phyloP scores from a whole-genome alignment of 2,329 filamentous ascomycete species.

The Monosporascus sp. region DNA sequence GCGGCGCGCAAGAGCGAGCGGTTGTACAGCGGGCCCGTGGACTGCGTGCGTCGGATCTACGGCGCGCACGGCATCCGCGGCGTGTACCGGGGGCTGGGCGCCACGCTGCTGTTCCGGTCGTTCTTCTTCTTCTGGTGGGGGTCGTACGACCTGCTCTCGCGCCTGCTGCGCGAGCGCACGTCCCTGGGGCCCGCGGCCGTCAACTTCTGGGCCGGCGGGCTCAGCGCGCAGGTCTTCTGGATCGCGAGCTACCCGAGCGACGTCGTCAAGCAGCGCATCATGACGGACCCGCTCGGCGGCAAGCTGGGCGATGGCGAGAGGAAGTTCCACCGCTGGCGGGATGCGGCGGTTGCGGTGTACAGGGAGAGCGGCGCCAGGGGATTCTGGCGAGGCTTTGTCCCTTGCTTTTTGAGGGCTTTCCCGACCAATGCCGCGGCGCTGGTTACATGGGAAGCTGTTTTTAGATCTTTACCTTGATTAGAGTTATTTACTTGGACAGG shows the following conservation, averaged over 20 bases:
- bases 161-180: slow-evolving; percentile 61
- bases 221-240: slow-evolving; percentile 95
- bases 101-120: slow-evolving; percentile 81
- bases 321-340: slow-evolving; percentile 69
- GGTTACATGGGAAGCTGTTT: slow-evolving; percentile 87
- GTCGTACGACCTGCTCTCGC: slow-evolving; percentile 82
- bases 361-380: slow-evolving; percentile 70
- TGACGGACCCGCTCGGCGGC: slow-evolving; percentile 86
- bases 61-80: slow-evolving; percentile 69
- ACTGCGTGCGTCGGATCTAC: slow-evolving; percentile 70
- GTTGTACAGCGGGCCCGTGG: slow-evolving; percentile 80
- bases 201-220: slow-evolving; percentile 95
- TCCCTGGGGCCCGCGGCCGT: slow-evolving; percentile 69
- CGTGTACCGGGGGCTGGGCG: slow-evolving; percentile 77
- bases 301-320: slow-evolving; percentile 60
- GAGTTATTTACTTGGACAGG: slow-evolving; percentile 1
- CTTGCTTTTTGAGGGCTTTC: slow-evolving; percentile 90
- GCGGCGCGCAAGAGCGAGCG: slow-evolving; percentile 70
- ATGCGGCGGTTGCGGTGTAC: slow-evolving; percentile 74
- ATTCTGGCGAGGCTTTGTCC: slow-evolving; percentile 90
- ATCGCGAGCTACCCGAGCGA: slow-evolving; percentile 85
- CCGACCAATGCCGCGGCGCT: slow-evolving; percentile 93
- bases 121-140: slow-evolving; percentile 99
- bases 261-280: slow-evolving; percentile 92
- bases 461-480: slow-evolving; percentile 55